Evolutionary conservation across 805 yeast genomes (phyloP).

Genomic region (Saturnispora silvae): DNA sequence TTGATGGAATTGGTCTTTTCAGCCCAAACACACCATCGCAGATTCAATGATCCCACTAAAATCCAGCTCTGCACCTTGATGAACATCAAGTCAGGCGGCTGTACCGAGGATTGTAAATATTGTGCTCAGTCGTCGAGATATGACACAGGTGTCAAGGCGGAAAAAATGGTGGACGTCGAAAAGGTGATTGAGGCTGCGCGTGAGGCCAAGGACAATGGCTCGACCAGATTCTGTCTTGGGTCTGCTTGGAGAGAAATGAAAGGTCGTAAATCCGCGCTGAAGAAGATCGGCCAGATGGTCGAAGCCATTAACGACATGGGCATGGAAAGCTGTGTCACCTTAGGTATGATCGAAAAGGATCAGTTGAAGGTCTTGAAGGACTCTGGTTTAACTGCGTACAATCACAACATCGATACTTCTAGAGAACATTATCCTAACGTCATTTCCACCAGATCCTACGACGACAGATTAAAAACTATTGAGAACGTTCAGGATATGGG

Average conservation of each 20-base stretch:
- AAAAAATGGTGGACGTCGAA: conserved; percentile 48
- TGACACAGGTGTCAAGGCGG: conserved; percentile 63
- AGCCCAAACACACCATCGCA: conserved; percentile 58
- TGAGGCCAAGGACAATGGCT: conserved; percentile 57
- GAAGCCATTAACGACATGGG: conserved; percentile 44
- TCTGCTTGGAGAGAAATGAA: conserved; percentile 85
- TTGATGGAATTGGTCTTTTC: conserved; percentile 47
- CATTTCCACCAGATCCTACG: conserved; percentile 58
- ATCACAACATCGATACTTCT: conserved; percentile 73
- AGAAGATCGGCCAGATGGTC: conserved; percentile 56
- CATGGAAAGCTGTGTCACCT: conserved; percentile 70
- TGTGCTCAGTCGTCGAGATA: conserved; percentile 68
- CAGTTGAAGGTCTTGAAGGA: conserved; percentile 50
- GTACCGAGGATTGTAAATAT: conserved; percentile 73
- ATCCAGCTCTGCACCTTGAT: conserved; percentile 69
- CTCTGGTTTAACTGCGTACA: conserved; percentile 74
- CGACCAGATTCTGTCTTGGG: conserved; percentile 76
- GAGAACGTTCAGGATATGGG: conserved; percentile 50
- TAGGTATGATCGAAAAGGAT: conserved; percentile 64
- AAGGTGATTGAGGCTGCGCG: conserved; percentile 54
- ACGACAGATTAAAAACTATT: conserved; percentile 61
- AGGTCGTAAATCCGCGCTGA: conserved; percentile 61
- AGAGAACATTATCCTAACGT: conserved; percentile 67
- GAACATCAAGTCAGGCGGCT: conserved; percentile 71
- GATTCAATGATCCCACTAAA: conserved; percentile 55